Evolutionary conservation across 306 rosid species (phyloP), one percentile per base, ranked within the genome.

Genomic region (Vachellia collinsii): DNA sequence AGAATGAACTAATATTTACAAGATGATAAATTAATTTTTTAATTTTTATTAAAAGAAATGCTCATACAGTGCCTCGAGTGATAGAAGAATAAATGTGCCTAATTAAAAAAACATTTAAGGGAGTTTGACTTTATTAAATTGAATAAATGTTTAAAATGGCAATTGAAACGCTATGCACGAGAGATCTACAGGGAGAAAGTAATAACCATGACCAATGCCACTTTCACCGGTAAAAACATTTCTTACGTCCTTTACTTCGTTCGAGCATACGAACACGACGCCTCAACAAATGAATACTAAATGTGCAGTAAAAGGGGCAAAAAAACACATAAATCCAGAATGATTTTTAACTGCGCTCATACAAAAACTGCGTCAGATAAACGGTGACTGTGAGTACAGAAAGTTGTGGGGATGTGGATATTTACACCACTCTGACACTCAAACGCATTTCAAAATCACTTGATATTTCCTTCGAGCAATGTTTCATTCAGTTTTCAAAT

Each of bases 401-500:
- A 43, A 5, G 56, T 70, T 14, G 25, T 72, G 36, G 43, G 51
- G 80, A 78, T 81, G 83, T 74, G 88, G 63, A 70, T 29, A 82
- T 51, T 73, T 73, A 58, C 37, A 63, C 6, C 13, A 9, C 25
- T n/a, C 63, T 20, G 34, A 54, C 12, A 10, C 11, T 64, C 80
- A 1, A 1, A 56, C 54, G 44, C 79, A 79, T 73, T 64, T 75
- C 62, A 84, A 81, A 76, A 77, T 54, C 74, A 75, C n/a, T 56
- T 44, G 56, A 37, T 19, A 36, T 39, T 42, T 29, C 13, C 1
- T 23, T 17, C 72, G 74, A 87, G 79, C 64, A 72, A 85, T 82
- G 80, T 82, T 87, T 80, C 79, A 81, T 44, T 71, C 71, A 68
- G 85, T 72, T 75, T 84, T 85, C 81, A 83, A 78, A 85, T 63